These are phyloP conservation scores for Boletus rubescentipes DNA, from an alignment of 768 basidiomycete species.

Conservation along the genomic window DNA sequence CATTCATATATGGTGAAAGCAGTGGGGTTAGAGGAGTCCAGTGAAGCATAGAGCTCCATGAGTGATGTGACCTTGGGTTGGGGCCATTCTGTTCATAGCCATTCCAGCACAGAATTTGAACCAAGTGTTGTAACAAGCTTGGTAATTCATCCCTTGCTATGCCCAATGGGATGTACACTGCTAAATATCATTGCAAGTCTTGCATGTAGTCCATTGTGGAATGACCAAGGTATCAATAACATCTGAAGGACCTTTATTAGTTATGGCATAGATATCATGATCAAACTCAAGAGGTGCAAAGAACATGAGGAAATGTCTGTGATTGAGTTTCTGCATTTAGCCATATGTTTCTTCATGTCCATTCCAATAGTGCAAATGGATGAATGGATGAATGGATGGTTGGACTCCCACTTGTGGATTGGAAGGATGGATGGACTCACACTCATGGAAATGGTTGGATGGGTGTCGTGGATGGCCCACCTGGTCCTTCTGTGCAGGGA, in stretches of 20 bases:
- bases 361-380: too few species aligned
- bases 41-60: conserved; percentile 33
- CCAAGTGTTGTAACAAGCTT: conserved; percentile 25
- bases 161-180: conserved; percentile 41
- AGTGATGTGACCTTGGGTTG: conserved; percentile 39
- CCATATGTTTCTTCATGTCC: too few species aligned
- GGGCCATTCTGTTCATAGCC: conserved; percentile 33
- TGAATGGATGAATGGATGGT: too few species aligned
- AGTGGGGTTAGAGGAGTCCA: conserved; percentile 5
- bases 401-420: too few species aligned
- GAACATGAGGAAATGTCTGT: conserved; percentile 45
- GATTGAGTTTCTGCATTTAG: conserved; percentile 48
- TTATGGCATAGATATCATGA: conserved; percentile 30
- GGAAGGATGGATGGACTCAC: too few species aligned
- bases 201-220: conserved; percentile 44
- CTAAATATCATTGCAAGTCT: conserved; percentile 42
- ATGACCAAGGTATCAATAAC: conserved; percentile 32
- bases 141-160: conserved; percentile 40
- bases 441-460: too few species aligned
- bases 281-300: conserved; percentile 44
- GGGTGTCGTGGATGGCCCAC: too few species aligned
- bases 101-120: conserved; percentile 9
- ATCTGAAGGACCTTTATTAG: conserved; percentile 6
- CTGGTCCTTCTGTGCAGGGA: too few species aligned
- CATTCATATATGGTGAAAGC: conserved; percentile 11